Evolutionary conservation across 2,329 filamentous ascomycete species (phyloP).

Genomic region (Stagonosporopsis rhizophila): DNA sequence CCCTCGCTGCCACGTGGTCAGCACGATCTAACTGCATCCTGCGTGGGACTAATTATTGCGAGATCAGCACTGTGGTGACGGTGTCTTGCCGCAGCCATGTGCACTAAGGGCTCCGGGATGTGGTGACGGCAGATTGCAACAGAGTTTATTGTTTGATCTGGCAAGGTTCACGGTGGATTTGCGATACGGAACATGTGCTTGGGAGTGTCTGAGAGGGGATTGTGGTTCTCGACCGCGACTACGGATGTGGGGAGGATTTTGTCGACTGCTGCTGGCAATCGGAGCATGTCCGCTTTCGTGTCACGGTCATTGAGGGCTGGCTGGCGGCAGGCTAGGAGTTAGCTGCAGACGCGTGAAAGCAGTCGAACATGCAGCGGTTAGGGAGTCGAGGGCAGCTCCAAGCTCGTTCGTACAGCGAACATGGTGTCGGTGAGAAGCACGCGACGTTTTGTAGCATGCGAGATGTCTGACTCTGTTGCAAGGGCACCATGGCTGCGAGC

Average conservation of each 20-base stretch:
- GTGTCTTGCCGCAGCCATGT: not conserved
- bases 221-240: not conserved
- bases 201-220: not conserved
- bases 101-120: not conserved
- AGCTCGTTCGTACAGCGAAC: too few relatives aligned
- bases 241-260: not conserved
- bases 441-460: constrained; percentile 4
- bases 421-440: not conserved
- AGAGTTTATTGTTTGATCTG: not conserved
- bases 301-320: constrained; percentile 5
- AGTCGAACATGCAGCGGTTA: constrained; percentile 23
- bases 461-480: constrained; percentile 11
- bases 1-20: constrained; percentile 20
- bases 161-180: not conserved
- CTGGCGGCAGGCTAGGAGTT: constrained; percentile 16
- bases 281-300: constrained; percentile 8
- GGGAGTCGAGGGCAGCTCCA: constrained; percentile 2
- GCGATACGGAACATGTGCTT: not conserved
- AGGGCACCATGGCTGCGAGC: constrained; percentile 8
- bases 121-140: not conserved
- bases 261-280: constrained; percentile 2
- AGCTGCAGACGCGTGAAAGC: constrained; percentile 26
- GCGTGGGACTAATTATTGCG: not conserved
- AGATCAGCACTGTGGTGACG: not conserved
- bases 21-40: constrained; percentile 13